These are phyloP conservation scores for Pythium brassicae DNA, from an alignment of 352 stramenopile genomes.

Conservation along the genomic window DNA sequence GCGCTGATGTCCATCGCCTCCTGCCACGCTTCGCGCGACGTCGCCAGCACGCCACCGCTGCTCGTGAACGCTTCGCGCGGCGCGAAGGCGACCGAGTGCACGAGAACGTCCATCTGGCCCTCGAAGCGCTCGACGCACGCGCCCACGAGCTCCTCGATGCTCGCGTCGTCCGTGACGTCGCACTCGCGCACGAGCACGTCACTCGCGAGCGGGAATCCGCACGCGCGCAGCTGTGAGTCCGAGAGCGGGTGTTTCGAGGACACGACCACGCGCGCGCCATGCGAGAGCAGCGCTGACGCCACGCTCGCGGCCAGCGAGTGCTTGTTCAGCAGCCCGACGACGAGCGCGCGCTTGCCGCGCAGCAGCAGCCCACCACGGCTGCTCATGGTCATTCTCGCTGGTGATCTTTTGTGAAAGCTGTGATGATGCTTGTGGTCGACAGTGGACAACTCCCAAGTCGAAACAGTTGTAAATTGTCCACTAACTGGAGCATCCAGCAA, in stretches of 20 bases:
- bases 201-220: constrained; percentile 27
- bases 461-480: too few relatives aligned
- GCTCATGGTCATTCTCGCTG: not conserved
- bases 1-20: constrained; percentile 83
- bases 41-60: constrained; percentile 40
- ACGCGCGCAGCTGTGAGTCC: constrained; percentile 42
- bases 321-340: constrained; percentile 90
- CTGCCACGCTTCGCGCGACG: constrained; percentile 51
- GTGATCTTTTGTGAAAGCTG: not conserved
- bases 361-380: constrained; percentile 20
- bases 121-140: constrained; percentile 35
- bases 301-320: constrained; percentile 80
- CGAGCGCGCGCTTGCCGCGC: constrained; percentile 62
- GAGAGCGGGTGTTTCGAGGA: constrained; percentile 54
- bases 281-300: constrained; percentile 57
- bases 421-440: not conserved
- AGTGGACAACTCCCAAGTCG: too few relatives aligned
- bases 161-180: constrained; percentile 66
- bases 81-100: constrained; percentile 91
- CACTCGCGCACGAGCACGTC: constrained; percentile 57
- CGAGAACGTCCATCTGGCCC: constrained; percentile 75
- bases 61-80: constrained; percentile 65
- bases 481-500: too few relatives aligned
- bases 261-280: constrained; percentile 73
- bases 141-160: constrained; percentile 45